Conservation (phyloP, 202 grass and related monocot species). For the Schoenoplectus tabernaemontani region DNA sequence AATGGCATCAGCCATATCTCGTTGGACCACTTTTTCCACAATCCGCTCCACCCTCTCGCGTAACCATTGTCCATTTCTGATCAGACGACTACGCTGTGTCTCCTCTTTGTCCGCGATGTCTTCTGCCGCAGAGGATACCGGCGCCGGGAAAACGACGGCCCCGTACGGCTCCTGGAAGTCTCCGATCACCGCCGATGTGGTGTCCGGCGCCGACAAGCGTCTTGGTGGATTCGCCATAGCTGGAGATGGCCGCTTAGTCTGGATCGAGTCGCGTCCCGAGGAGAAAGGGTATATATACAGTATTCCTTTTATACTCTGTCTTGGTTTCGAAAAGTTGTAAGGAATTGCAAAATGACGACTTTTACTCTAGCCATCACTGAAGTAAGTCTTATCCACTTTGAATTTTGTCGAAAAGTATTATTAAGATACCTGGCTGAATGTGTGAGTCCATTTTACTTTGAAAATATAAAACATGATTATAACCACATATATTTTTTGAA, state of each 20-base stretch:
- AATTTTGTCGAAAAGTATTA: background rate
- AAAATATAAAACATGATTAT: no score
- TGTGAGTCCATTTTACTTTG: background rate
- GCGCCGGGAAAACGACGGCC: constrained; percentile 31
- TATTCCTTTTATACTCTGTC: background rate
- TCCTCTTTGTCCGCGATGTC: constrained; percentile 11
- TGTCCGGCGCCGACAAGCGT: constrained; percentile 53
- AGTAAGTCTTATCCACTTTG: background rate
- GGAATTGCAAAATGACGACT: background rate
- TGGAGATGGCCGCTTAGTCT: constrained; percentile 64
- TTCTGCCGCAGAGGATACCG: background rate
- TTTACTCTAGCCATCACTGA: background rate
- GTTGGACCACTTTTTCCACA: background rate
- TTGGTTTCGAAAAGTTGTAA: background rate
- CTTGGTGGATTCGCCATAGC: constrained; percentile 55
- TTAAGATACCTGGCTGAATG: background rate
- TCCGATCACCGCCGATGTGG: constrained; percentile 64
- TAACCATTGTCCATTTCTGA: constrained; percentile 12
- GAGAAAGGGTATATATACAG: constrained; percentile 66
- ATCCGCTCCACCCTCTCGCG: constrained; percentile 6
- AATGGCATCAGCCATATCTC: background rate
- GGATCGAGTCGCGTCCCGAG: constrained; percentile 71
- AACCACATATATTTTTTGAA: no score
- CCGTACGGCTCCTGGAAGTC: constrained; percentile 89
- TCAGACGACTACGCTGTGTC: constrained; percentile 24